These are phyloP conservation scores for Orychophragmus violaceus DNA, from an alignment of 345 rosid genomes.

Conservation along the genomic window DNA sequence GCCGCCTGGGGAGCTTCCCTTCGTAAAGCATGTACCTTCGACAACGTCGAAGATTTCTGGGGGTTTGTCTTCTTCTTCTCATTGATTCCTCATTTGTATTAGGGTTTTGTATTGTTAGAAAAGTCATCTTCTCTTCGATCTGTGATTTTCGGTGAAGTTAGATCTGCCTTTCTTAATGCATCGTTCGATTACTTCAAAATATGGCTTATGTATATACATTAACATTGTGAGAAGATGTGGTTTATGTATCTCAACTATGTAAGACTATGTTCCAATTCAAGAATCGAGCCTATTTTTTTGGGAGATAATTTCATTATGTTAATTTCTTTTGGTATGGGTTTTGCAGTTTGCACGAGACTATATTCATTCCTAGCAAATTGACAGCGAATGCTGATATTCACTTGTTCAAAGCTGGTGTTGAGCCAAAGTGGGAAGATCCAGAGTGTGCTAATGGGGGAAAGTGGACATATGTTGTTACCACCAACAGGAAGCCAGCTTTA, in stretches of 20 bases:
- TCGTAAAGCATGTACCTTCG: slow-evolving; percentile 72
- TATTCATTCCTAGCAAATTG: slow-evolving; percentile 74
- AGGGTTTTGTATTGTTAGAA: background rate
- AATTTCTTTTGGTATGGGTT: background rate
- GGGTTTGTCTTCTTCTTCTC: slow-evolving; percentile 37
- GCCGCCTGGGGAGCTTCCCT: slow-evolving; percentile 82
- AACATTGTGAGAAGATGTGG: no score
- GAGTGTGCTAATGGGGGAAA: slow-evolving; percentile 91
- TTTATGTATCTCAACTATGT: no score
- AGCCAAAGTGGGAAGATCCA: slow-evolving; percentile 98
- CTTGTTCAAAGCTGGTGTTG: slow-evolving; percentile 80
- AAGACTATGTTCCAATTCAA: no score
- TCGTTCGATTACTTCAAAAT: background rate
- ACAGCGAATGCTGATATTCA: slow-evolving; percentile 63
- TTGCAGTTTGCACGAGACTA: slow-evolving; percentile 68
- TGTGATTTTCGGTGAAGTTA: background rate
- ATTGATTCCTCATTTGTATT: background rate
- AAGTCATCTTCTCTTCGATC: background rate
- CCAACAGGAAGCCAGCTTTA: slow-evolving; percentile 44
- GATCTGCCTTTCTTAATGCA: background rate
- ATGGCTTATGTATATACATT: no score
- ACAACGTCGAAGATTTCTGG: slow-evolving; percentile 97
- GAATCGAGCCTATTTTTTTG: no score
- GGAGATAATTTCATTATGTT: no score
- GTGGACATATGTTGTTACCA: slow-evolving; percentile 73